These are phyloP conservation scores for Spathaspora passalidarum DNA, from an alignment of 805 yeast genomes.

Conservation along the genomic window DNA sequence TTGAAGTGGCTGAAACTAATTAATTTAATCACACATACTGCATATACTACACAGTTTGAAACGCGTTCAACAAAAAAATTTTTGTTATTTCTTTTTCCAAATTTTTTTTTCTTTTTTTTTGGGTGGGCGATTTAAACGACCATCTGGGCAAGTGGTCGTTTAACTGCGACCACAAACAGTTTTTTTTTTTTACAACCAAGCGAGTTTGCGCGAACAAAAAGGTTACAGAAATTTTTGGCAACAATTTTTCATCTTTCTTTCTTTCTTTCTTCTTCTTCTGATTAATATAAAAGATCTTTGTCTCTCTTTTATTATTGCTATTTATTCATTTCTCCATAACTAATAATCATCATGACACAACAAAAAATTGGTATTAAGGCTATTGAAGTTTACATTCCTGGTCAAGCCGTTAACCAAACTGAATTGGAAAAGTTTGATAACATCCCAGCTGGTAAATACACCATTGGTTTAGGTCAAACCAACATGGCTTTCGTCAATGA, in stretches of 20 bases:
- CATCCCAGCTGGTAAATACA: conserved; percentile 91
- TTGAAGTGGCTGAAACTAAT: not conserved
- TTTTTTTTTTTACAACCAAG: not conserved
- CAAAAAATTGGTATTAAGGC: conserved; percentile 93
- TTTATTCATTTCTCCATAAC: not conserved
- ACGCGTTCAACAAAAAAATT: too few species aligned
- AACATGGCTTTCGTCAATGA: conserved; percentile 97
- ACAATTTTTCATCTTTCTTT: not conserved
- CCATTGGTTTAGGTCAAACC: conserved; percentile 98
- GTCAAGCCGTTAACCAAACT: conserved; percentile 67
- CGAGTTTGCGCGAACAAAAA: not conserved
- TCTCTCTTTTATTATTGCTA: conserved; percentile 1
- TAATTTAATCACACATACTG: not conserved
- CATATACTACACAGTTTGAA: not conserved
- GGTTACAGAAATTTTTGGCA: not conserved
- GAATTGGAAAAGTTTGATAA: conserved; percentile 84
- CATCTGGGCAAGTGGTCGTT: not conserved
- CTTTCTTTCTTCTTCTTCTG: not conserved
- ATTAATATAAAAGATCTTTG: not conserved
- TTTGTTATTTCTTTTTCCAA: not conserved
- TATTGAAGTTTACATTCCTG: conserved; percentile 87
- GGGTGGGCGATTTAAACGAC: not conserved
- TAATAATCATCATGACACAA: conserved; percentile 16
- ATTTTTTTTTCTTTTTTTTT: not conserved
- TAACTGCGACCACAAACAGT: not conserved